Conservation (phyloP, 768 basidiomycete species). For the Hemileccinum impolitum region DNA sequence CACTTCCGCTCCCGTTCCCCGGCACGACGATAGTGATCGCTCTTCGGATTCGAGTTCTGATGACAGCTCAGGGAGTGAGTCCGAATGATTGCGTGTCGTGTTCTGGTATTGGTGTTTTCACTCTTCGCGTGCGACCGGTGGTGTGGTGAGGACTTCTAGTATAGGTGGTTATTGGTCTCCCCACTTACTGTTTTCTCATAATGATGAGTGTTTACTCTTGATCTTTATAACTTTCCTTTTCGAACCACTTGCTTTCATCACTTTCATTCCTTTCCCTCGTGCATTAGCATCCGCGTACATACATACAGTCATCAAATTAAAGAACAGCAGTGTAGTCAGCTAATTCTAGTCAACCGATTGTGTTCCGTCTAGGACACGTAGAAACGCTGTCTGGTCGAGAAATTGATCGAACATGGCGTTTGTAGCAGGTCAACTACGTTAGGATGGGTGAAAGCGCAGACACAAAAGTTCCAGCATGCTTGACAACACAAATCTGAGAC, state of each 20-base stretch:
- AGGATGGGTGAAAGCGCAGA: neutral
- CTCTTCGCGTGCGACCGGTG: constrained; percentile 9
- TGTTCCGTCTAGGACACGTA: constrained; percentile 23
- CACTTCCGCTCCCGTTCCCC: constrained; percentile 33
- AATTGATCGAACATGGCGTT: neutral
- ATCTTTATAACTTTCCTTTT: constrained; percentile 36
- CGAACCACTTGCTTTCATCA: constrained; percentile 26
- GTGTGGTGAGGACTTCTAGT: constrained; percentile 24
- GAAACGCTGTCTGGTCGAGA: constrained; percentile 16
- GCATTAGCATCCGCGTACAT: constrained; percentile 35
- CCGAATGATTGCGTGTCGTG: constrained; percentile 52
- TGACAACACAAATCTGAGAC: neutral
- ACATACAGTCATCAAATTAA: constrained; percentile 41
- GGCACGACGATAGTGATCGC: constrained; percentile 58
- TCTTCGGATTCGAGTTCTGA: constrained; percentile 80
- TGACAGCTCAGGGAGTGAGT: constrained; percentile 82
- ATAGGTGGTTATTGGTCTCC: constrained; percentile 12
- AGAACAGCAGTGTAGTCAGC: constrained; percentile 52
- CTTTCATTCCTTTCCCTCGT: constrained; percentile 15
- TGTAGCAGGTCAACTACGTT: constrained; percentile 10
- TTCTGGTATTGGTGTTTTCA: constrained; percentile 15
- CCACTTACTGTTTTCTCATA: constrained; percentile 28
- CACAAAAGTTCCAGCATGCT: constrained; percentile 6
- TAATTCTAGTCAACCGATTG: constrained; percentile 32
- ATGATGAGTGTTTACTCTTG: constrained; percentile 30